Evolutionary conservation across 306 rosid species (phyloP), one percentile per base, ranked within the genome.

Genomic region (Echinosophora koreensis): DNA sequence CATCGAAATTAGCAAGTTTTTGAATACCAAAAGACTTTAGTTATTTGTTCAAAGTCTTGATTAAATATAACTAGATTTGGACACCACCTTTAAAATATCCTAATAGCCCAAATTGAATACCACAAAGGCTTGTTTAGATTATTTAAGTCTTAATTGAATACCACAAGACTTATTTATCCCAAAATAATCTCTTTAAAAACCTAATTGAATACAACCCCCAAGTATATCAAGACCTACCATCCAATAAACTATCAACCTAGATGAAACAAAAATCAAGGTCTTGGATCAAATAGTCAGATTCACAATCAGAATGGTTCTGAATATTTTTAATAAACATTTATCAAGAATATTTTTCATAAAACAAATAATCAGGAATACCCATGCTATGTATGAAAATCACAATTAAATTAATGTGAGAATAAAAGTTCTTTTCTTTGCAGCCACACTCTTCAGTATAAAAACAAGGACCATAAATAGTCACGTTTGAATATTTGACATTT

Each of bases 181-280:
- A 22, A 22, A 22, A 22, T 22, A 22, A 22, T 22, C 22, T 22
- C 22, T 22, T 22, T 22, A 22, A 22, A 22, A 22, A 22, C 22
- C 22, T 22, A 22, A 22, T 22, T 22, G 22, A 22, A 22, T 22
- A 22, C 22, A 22, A 22, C 22, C 22, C 51, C 38, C 38, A 72
- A 39, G 37, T 46, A 70, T 66, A 84, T 77, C 66, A 66, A 76
- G 68, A 51, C 37, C 80, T 65, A 65, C 30, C 12, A 8, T 28
- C 49, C 56, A 71, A 59, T 49, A 75, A 66, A 79, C 76, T 35
- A 67, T 72, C 80, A 72, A 73, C 74, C 74, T 6, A 37, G 51
- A 74, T 66, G 35, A 80, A 62, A 42, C 44, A 54, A 76, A 84
- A 57, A 8, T 22, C 61, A 80, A 80, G 67, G 67, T 57, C 70